Conservation (phyloP, 164 flowering plant species). For the Taxillus chinensis region DNA sequence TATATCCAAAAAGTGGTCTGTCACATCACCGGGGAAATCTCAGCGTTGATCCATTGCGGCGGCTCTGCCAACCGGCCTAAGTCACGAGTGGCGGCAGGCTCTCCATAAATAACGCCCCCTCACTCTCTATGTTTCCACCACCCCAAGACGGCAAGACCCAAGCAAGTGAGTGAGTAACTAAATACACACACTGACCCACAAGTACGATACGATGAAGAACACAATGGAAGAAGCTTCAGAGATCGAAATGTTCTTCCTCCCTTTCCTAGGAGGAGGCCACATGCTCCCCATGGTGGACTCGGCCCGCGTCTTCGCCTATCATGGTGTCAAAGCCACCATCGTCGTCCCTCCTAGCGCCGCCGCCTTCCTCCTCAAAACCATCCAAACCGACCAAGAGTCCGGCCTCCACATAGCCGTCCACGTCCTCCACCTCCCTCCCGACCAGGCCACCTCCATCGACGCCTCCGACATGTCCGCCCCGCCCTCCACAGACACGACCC, state of each 20-base stretch:
- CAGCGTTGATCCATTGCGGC: no score
- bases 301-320: background rate
- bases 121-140: no score
- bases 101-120: no score
- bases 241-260: background rate
- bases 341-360: background rate
- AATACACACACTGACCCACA: no score
- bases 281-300: background rate
- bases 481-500: background rate
- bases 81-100: no score
- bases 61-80: no score
- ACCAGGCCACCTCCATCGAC: conserved; percentile 5
- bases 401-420: background rate
- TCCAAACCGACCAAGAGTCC: background rate
- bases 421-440: background rate
- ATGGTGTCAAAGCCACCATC: background rate
- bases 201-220: no score
- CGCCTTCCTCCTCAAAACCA: background rate
- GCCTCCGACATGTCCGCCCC: conserved; percentile 1
- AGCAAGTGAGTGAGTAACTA: no score
- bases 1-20: no score
- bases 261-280: background rate
- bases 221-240: background rate
- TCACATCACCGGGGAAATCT: no score
- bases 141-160: no score